Conservation (phyloP, 345 rosid species). For the Gossypioides kirkii region DNA sequence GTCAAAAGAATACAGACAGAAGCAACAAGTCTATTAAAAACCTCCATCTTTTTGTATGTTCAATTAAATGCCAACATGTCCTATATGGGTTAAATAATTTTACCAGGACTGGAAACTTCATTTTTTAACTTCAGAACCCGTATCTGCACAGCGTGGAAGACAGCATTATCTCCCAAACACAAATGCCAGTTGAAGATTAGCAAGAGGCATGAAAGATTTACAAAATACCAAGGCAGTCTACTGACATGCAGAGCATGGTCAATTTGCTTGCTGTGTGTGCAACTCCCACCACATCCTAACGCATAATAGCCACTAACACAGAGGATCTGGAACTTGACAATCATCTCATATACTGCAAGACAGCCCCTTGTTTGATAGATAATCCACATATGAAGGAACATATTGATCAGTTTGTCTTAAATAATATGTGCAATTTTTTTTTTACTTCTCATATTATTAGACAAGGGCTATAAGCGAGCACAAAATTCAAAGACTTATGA, state of each 20-base stretch:
- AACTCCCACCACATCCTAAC: slow-evolving; percentile 82
- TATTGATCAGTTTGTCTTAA: slow-evolving; percentile 83
- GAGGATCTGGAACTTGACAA: slow-evolving; percentile 77
- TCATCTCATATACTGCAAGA: slow-evolving; percentile 80
- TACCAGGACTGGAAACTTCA: not conserved
- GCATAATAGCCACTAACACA: slow-evolving; percentile 83
- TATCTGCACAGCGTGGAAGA: slow-evolving; percentile 98
- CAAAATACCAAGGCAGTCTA: slow-evolving; percentile 11
- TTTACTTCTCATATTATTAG: no score
- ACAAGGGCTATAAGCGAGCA: no score
- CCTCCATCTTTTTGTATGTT: slow-evolving; percentile 30
- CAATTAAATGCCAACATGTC: slow-evolving; percentile 9
- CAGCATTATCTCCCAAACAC: slow-evolving; percentile 77
- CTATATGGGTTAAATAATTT: slow-evolving; percentile 7
- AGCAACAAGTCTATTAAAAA: slow-evolving; percentile 84
- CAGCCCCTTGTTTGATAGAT: slow-evolving; percentile 88
- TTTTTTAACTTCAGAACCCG: slow-evolving; percentile 81
- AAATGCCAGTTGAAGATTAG: slow-evolving; percentile 56
- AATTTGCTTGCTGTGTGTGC: slow-evolving; percentile 72
- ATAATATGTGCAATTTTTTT: slow-evolving; percentile 58
- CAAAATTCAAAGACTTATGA: no score
- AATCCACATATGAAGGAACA: slow-evolving; percentile 71
- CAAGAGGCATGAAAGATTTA: not conserved
- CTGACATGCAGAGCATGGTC: slow-evolving; percentile 69
- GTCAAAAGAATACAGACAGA: slow-evolving; percentile 67